Percentiles rank a stretch among this genome's conserved stretches.
These are phyloP conservation scores for Apiospora arundinis DNA, from an alignment of 2,329 filamentous ascomycete genomes.

Conservation along the genomic window DNA sequence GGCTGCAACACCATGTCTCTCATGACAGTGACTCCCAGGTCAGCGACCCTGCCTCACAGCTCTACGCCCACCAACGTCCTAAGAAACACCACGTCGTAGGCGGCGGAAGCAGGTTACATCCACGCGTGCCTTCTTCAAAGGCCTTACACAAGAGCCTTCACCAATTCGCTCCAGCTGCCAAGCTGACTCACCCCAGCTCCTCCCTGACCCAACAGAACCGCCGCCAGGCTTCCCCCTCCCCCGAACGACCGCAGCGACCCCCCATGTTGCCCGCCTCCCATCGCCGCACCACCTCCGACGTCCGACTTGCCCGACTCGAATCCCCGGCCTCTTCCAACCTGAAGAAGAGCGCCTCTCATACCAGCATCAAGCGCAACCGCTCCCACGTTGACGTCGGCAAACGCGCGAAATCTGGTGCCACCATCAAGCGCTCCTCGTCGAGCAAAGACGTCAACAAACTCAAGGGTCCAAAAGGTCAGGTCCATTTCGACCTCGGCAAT, in stretches of 20 bases:
- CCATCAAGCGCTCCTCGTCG: slow-evolving; percentile 59
- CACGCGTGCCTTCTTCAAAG: slow-evolving; percentile 60
- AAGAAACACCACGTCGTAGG: slow-evolving; percentile 50
- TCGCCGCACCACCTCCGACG: slow-evolving; percentile 58
- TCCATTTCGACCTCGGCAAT: slow-evolving; percentile 69
- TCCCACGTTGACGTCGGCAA: slow-evolving; percentile 63
- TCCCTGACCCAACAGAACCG: slow-evolving; percentile 23
- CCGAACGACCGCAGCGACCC: slow-evolving; percentile 47
- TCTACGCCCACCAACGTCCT: slow-evolving; percentile 37
- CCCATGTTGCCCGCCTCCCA: slow-evolving; percentile 45
- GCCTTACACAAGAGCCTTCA: slow-evolving; percentile 52
- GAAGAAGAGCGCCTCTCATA: slow-evolving; percentile 61
- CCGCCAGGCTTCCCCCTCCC: slow-evolving; percentile 43
- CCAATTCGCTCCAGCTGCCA: slow-evolving; percentile 25
- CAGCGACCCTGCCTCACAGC: slow-evolving; percentile 35
- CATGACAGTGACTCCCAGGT: slow-evolving; percentile 45
- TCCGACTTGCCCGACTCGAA: slow-evolving; percentile 52
- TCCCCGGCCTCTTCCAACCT: slow-evolving; percentile 46
- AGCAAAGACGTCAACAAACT: slow-evolving; percentile 55
- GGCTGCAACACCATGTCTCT: slow-evolving; percentile 39
- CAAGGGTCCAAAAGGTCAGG: slow-evolving; percentile 54
- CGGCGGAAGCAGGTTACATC: slow-evolving; percentile 54
- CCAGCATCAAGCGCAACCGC: slow-evolving; percentile 65
- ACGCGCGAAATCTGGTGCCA: slow-evolving; percentile 56
- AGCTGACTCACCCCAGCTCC: slow-evolving; percentile 18